These are phyloP conservation scores for Lanzia echinophila DNA, from an alignment of 2,329 filamentous ascomycete genomes.

Conservation along the genomic window DNA sequence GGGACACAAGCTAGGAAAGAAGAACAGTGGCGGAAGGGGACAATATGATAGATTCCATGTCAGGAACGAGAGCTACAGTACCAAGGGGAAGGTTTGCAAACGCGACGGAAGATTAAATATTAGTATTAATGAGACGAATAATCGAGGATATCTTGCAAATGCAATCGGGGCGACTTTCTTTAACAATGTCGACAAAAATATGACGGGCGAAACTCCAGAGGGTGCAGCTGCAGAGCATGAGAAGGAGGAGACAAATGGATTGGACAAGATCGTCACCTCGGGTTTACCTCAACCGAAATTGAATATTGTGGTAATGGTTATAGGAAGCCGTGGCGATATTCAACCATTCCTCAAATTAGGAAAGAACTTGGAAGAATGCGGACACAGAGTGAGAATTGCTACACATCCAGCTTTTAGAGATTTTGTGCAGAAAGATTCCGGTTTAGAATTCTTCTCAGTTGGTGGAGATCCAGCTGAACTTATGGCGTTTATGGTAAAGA, in stretches of 20 bases:
- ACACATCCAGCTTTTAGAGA: constrained; percentile 73
- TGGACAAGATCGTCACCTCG: constrained; percentile 13
- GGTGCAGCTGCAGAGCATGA: neutral
- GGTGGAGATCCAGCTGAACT: constrained; percentile 74
- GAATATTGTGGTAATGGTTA: constrained; percentile 80
- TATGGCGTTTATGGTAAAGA: constrained; percentile 83
- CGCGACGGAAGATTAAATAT: constrained; percentile 66
- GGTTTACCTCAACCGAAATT: constrained; percentile 32
- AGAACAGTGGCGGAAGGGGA: constrained; percentile 6
- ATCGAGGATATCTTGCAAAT: constrained; percentile 67
- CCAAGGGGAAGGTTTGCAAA: constrained; percentile 58
- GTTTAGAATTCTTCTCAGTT: constrained; percentile 73
- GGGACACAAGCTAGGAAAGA: constrained; percentile 1
- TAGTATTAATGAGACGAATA: constrained; percentile 62
- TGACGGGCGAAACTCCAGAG: constrained; percentile 10
- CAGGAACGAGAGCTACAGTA: constrained; percentile 57
- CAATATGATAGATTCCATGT: constrained; percentile 50
- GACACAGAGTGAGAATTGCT: constrained; percentile 70
- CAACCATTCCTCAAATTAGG: constrained; percentile 75
- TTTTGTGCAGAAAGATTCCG: constrained; percentile 65
- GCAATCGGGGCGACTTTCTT: constrained; percentile 59
- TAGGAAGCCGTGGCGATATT: constrained; percentile 72
- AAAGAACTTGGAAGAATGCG: constrained; percentile 64
- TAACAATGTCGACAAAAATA: constrained; percentile 40
- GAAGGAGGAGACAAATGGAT: constrained; percentile 26